Percentiles rank a stretch among this genome's conserved stretches.
phyloP scores from a whole-genome alignment of 768 basidiomycete species.

The Trametopsis cervina region DNA sequence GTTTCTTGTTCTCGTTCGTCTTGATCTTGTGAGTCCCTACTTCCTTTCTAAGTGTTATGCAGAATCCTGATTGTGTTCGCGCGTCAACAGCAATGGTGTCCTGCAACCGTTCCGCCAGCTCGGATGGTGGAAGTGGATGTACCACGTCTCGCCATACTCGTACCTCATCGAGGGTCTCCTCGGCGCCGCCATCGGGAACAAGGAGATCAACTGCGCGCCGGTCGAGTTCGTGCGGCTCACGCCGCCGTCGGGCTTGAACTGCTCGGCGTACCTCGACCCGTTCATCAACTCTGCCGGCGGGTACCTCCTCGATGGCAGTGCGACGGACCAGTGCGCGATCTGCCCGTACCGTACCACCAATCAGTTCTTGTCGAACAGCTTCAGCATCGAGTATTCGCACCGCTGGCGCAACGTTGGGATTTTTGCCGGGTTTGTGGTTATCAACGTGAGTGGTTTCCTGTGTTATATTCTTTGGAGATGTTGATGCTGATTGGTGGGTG shows the following conservation, averaged over 20 bases:
- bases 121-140: constrained; percentile 41
- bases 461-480: not conserved
- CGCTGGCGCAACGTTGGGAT: constrained; percentile 44
- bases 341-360: constrained; percentile 58
- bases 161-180: constrained; percentile 34
- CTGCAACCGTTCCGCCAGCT: constrained; percentile 38
- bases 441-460: constrained; percentile 33
- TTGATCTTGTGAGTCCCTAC: constrained; percentile 33
- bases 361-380: constrained; percentile 42
- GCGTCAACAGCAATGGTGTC: constrained; percentile 34
- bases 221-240: constrained; percentile 54
- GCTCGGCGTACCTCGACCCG: constrained; percentile 35
- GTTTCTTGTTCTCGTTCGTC: constrained; percentile 32
- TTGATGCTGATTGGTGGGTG: not conserved
- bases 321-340: constrained; percentile 36
- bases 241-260: constrained; percentile 40
- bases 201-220: constrained; percentile 46
- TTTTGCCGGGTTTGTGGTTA: constrained; percentile 34
- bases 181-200: constrained; percentile 41
- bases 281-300: constrained; percentile 39
- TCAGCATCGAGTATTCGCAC: constrained; percentile 55
- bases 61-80: not conserved
- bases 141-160: constrained; percentile 26
- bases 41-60: not conserved
- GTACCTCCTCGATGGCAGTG: constrained; percentile 37